Evolutionary conservation across 768 basidiomycete genomes (phyloP).

Genomic region (Sporobolomyces roseus): DNA sequence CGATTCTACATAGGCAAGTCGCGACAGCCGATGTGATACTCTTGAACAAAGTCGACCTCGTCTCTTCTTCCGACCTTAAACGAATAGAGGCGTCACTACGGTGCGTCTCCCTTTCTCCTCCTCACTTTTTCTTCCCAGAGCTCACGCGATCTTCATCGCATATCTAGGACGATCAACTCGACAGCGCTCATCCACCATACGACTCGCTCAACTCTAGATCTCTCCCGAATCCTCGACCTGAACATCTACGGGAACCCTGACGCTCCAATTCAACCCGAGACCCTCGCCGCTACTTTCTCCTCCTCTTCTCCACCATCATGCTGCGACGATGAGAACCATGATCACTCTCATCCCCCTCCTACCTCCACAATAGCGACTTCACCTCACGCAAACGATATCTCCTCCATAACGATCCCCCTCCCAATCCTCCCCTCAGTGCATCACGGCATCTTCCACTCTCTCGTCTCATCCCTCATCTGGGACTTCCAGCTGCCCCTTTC

Average conservation of each 20-base stretch:
- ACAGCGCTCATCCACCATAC: slow-evolving; percentile 71
- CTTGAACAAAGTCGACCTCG: slow-evolving; percentile 85
- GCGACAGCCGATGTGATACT: slow-evolving; percentile 86
- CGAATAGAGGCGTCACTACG: slow-evolving; percentile 60
- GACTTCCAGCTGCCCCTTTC: slow-evolving; percentile 57
- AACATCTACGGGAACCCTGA: slow-evolving; percentile 67
- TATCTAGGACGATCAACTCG: slow-evolving; percentile 61
- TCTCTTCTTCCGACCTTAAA: slow-evolving; percentile 51
- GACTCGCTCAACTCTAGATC: slow-evolving; percentile 65
- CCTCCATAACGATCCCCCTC: slow-evolving; percentile 64
- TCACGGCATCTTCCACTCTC: slow-evolving; percentile 63
- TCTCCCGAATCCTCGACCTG: slow-evolving; percentile 72
- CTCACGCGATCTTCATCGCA: not conserved
- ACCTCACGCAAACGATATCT: slow-evolving; percentile 63
- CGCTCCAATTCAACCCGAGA: slow-evolving; percentile 25
- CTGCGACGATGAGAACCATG: slow-evolving; percentile 3
- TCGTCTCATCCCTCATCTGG: slow-evolving; percentile 81
- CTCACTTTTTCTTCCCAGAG: slow-evolving; percentile 13
- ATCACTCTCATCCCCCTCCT: no score
- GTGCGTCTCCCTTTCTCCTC: slow-evolving; percentile 28
- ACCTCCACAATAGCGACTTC: not conserved
- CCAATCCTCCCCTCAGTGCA: slow-evolving; percentile 57
- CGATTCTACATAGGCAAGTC: slow-evolving; percentile 64
- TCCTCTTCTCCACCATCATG: slow-evolving; percentile 7
- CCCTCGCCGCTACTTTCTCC: slow-evolving; percentile 20